Evolutionary conservation across 2,329 filamentous ascomycete genomes (phyloP).

Genomic region (Sporothrix globosa): DNA sequence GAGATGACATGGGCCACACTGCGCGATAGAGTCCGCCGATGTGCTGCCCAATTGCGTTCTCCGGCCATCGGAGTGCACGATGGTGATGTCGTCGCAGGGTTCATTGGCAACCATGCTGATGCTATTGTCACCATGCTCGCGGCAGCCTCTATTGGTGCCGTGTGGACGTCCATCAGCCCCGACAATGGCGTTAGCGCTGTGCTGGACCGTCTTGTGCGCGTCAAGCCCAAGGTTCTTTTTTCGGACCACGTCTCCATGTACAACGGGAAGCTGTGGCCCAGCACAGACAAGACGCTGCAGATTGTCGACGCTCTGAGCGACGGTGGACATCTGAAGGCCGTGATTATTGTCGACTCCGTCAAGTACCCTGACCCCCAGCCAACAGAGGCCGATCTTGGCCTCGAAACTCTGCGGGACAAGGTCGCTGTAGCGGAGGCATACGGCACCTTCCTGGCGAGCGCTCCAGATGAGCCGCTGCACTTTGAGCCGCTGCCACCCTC

Average conservation of each 20-base stretch:
- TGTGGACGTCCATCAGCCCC: slow-evolving; percentile 92
- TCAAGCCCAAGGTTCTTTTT: slow-evolving; percentile 80
- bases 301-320: slow-evolving; percentile 66
- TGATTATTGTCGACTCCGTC: slow-evolving; percentile 71
- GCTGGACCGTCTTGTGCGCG: slow-evolving; percentile 82
- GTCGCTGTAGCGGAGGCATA: slow-evolving; percentile 52
- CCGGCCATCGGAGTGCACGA: slow-evolving; percentile 60
- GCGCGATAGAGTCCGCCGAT: slow-evolving; percentile 74
- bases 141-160: slow-evolving; percentile 76
- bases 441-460: slow-evolving; percentile 49
- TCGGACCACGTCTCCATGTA: slow-evolving; percentile 87
- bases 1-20: slow-evolving; percentile 75
- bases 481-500: slow-evolving; percentile 83
- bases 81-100: slow-evolving; percentile 66
- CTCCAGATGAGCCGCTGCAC: slow-evolving; percentile 52
- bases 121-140: slow-evolving; percentile 87
- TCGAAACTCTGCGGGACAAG: slow-evolving; percentile 48
- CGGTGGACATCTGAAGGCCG: slow-evolving; percentile 66
- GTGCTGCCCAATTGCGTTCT: slow-evolving; percentile 67
- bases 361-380: slow-evolving; percentile 34
- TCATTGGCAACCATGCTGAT: slow-evolving; percentile 87
- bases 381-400: slow-evolving; percentile 45
- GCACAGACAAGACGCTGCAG: slow-evolving; percentile 75
- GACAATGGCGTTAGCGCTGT: slow-evolving; percentile 92
- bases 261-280: slow-evolving; percentile 87